Base-by-base conservation (phyloP, 1,284 basidiomycete genomes). In the Ganoderma resinaceum region DNA sequence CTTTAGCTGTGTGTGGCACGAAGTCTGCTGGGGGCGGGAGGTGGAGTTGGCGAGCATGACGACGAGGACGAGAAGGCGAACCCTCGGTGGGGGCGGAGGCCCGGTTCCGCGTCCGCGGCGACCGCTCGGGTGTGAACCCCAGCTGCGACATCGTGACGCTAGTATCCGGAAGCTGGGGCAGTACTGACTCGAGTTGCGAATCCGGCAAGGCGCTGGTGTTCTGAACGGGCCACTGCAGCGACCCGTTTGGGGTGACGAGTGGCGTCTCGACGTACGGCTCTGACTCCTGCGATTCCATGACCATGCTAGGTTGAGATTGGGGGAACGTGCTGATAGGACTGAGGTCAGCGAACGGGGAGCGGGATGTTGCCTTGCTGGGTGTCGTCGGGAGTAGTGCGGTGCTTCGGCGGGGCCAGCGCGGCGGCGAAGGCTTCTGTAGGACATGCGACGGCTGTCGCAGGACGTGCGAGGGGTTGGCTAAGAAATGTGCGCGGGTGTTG, bases 201-300 rank as follows among this genome's bases (percentile, higher is more conserved):
- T 77, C 67, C 20, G 84, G 77, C 4, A 81, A 70, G 55, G 77
- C 75, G 67, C 77, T 80, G 26, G 76, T 78, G 70, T 80, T 67
- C 61, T 70, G 76, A 20, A 76, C 73, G 38, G 77, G 78, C 81
- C 83, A 85, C 62, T 85, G 82, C n/a, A 85, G 77, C 5, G 86
- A 87, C 42, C 86, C 85, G 66, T 85, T 84, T 0, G 89, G 89
- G 18, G 87, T 88, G 31, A 85, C 81, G 40, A 85, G 71, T 3
- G 89, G 87, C 1, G 88, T 87, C 63, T 82, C 80, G 63, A 87
- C 77, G 68, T 81, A 83, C 7, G 77, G 73, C 33, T 84, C 83
- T 23, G 82, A 79, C 43, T 83, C 82, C 73, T 87, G 84, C 3
- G 86, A 85, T 62, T 78, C 77, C 68, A 37, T 76, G 67, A 70